phyloP scores from a whole-genome alignment of 2,329 filamentous ascomycete genomes.

The Botryosphaeria dothidea region DNA sequence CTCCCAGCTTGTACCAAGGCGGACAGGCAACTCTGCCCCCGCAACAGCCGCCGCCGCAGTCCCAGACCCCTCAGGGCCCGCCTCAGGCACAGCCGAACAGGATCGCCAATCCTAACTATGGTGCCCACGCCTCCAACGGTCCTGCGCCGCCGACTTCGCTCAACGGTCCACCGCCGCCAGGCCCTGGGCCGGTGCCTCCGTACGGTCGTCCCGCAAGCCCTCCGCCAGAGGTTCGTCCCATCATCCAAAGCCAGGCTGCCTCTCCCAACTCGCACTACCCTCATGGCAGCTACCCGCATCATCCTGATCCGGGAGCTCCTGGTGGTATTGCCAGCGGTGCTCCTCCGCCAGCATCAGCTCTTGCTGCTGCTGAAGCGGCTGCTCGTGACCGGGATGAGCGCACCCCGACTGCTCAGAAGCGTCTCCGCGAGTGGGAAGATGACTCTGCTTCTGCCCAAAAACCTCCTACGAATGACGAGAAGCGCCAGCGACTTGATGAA shows the following conservation, averaged over 20 bases:
- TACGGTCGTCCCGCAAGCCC: slow-evolving; percentile 77
- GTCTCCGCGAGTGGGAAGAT: slow-evolving; percentile 90
- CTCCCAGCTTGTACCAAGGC: slow-evolving; percentile 53
- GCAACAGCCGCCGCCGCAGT: slow-evolving; percentile 31
- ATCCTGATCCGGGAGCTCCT: slow-evolving; percentile 61
- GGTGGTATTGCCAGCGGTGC: slow-evolving; percentile 69
- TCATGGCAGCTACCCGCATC: slow-evolving; percentile 77
- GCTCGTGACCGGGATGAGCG: slow-evolving; percentile 70
- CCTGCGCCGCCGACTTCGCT: slow-evolving; percentile 57
- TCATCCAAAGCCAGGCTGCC: slow-evolving; percentile 82
- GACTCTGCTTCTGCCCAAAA: slow-evolving; percentile 74
- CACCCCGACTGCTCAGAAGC: slow-evolving; percentile 79
- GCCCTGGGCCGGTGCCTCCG: slow-evolving; percentile 59
- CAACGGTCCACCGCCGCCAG: slow-evolving; percentile 48
- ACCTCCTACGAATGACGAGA: slow-evolving; percentile 78
- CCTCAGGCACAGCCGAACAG: slow-evolving; percentile 48
- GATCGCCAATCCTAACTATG: slow-evolving; percentile 50
- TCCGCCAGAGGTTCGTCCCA: slow-evolving; percentile 77
- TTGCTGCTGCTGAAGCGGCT: slow-evolving; percentile 67
- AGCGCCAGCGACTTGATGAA: slow-evolving; percentile 81
- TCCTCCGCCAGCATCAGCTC: slow-evolving; percentile 64
- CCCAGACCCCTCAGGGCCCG: slow-evolving; percentile 53
- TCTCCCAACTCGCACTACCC: slow-evolving; percentile 88
- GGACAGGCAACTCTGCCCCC: slow-evolving; percentile 26
- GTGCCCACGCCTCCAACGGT: slow-evolving; percentile 40